phyloP scores from a whole-genome alignment of 192 early-diverging fungal species.

The Neocallimastix lanati region DNA sequence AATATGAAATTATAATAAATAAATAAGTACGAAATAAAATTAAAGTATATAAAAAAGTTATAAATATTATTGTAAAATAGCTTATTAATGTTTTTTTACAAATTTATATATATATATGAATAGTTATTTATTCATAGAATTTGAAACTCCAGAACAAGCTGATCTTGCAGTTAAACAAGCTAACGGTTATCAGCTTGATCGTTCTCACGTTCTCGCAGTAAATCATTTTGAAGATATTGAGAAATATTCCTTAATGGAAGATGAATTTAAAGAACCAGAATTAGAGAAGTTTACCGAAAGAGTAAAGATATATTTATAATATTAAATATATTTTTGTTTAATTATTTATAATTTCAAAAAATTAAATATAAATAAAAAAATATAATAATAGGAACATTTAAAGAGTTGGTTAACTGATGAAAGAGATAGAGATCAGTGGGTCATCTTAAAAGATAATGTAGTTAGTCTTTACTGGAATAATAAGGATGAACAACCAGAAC shows the following conservation, averaged over 20 bases:
- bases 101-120: too few species aligned
- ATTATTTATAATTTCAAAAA: too few species aligned
- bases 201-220: conserved; percentile 57
- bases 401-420: conserved; percentile 75
- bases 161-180: conserved; percentile 49
- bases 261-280: conserved; percentile 53
- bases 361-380: too few species aligned
- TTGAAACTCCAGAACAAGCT: conserved; percentile 71
- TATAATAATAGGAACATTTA: conserved; percentile 81
- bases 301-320: too few species aligned
- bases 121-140: conserved; percentile 87
- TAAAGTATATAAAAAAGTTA: too few species aligned
- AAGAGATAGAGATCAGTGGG: conserved; percentile 77
- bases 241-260: conserved; percentile 50
- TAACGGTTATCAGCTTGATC: conserved; percentile 66
- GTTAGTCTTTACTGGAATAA: conserved; percentile 81
- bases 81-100: too few species aligned
- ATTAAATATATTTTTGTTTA: too few species aligned
- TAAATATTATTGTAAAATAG: too few species aligned
- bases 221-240: conserved; percentile 89
- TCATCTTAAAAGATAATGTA: conserved; percentile 65
- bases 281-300: conserved; percentile 33
- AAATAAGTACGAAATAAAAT: too few species aligned
- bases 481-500: conserved; percentile 63
- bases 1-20: too few species aligned